Evolutionary conservation across 2,329 filamentous ascomycete species (phyloP).

Genomic region (Colletotrichum tropicale): DNA sequence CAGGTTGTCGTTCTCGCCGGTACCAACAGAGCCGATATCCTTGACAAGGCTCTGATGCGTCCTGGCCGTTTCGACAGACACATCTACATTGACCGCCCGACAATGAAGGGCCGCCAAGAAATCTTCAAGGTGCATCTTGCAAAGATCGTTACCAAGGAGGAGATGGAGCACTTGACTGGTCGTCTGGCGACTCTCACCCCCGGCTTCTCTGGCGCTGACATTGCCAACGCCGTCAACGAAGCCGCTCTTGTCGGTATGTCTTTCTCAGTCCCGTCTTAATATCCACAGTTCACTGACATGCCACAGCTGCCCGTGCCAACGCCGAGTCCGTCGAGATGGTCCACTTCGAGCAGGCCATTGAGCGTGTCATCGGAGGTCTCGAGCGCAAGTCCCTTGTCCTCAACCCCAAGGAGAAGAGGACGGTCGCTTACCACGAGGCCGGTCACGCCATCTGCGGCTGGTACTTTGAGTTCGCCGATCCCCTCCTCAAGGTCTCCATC

Average conservation of each 20-base stretch:
- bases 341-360: constrained; percentile 97
- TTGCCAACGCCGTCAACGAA: constrained; percentile 98
- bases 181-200: constrained; percentile 91
- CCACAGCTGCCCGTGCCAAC: constrained; percentile 78
- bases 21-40: constrained; percentile 92
- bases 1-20: constrained; percentile 96
- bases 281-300: constrained; percentile 40
- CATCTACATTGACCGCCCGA: constrained; percentile 92
- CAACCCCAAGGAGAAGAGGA: constrained; percentile 90
- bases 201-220: constrained; percentile 96
- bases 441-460: constrained; percentile 98
- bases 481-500: constrained; percentile 96
- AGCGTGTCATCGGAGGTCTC: constrained; percentile 93
- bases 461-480: constrained; percentile 97
- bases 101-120: constrained; percentile 94
- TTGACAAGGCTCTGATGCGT: constrained; percentile 92
- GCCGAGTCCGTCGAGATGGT: constrained; percentile 83
- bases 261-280: background rate
- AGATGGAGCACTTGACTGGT: constrained; percentile 85
- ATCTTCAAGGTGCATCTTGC: constrained; percentile 95
- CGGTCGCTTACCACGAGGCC: constrained; percentile 97
- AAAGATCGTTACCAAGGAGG: constrained; percentile 93
- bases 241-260: constrained; percentile 89
- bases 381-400: constrained; percentile 98
- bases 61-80: constrained; percentile 97